Evolutionary conservation across 257 asterid species (phyloP).

Genomic region (Voacanga thouarsii): DNA sequence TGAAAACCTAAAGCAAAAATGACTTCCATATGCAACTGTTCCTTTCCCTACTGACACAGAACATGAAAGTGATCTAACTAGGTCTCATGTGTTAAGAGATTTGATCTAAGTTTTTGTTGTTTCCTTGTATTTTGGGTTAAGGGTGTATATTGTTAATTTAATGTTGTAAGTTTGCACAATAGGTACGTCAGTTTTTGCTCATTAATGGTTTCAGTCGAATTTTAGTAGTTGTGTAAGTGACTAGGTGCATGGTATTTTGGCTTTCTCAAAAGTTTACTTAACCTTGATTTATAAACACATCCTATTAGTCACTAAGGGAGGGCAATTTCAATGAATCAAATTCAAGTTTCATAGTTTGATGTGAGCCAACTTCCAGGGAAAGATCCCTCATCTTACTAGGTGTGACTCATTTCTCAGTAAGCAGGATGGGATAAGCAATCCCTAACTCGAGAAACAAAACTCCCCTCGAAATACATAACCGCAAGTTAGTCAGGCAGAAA

Average conservation of each 20-base stretch:
- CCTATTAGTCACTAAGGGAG: background rate
- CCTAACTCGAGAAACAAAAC: background rate
- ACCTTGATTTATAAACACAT: background rate
- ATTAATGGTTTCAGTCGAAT: background rate
- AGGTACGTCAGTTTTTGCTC: background rate
- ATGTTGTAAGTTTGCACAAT: background rate
- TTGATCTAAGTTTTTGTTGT: background rate
- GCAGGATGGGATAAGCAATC: background rate
- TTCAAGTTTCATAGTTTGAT: background rate
- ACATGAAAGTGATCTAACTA: background rate
- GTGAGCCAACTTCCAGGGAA: background rate
- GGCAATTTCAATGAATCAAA: background rate
- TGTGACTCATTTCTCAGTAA: background rate
- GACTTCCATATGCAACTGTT: background rate
- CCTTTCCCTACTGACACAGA: background rate
- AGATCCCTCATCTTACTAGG: background rate
- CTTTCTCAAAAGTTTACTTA: background rate
- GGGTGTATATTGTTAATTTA: background rate
- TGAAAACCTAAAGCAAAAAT: background rate
- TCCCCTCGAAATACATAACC: background rate
- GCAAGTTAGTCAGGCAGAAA: conserved; percentile 18
- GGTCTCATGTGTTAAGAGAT: background rate
- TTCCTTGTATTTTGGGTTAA: background rate
- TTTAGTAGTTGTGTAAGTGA: background rate
- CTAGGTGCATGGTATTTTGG: background rate